These are phyloP conservation scores for Phanerochaete carnosa DNA, from an alignment of 768 basidiomycete genomes.

Conservation along the genomic window DNA sequence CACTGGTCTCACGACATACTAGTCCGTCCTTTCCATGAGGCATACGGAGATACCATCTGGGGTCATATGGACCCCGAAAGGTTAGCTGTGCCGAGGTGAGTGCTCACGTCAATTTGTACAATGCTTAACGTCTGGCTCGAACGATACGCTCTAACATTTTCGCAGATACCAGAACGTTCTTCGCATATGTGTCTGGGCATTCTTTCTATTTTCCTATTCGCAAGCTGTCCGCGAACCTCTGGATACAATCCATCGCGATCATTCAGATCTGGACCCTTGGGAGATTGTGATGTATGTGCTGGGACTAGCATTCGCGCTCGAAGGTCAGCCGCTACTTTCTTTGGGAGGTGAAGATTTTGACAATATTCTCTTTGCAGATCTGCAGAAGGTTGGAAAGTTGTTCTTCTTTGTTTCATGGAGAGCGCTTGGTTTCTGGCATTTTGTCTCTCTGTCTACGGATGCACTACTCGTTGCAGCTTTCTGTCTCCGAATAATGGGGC, in stretches of 20 bases:
- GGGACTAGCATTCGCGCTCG: slow-evolving; percentile 71
- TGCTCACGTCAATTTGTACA: not conserved
- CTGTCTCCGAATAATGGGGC: slow-evolving; percentile 60
- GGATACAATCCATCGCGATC: slow-evolving; percentile 58
- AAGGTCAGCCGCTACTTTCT: slow-evolving; percentile 50
- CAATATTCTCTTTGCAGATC: slow-evolving; percentile 31
- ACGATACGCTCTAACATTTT: not conserved
- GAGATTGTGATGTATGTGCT: slow-evolving; percentile 79
- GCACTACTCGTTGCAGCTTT: slow-evolving; percentile 72
- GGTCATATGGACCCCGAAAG: slow-evolving; percentile 73
- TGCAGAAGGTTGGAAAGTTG: slow-evolving; percentile 66
- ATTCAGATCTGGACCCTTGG: slow-evolving; percentile 66
- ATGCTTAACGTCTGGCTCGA: no score
- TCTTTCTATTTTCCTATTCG: slow-evolving; percentile 78
- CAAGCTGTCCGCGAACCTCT: slow-evolving; percentile 86
- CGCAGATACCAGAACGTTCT: slow-evolving; percentile 82
- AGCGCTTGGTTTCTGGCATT: slow-evolving; percentile 80
- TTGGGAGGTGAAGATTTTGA: not conserved
- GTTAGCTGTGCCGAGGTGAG: slow-evolving; percentile 73
- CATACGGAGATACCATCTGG: slow-evolving; percentile 54
- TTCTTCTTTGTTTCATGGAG: slow-evolving; percentile 75
- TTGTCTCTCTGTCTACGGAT: slow-evolving; percentile 70
- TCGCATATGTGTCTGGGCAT: slow-evolving; percentile 72
- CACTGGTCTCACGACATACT: not conserved
- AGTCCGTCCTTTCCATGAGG: slow-evolving; percentile 70